Percentiles rank a stretch among this genome's conserved stretches.
Evolutionary conservation across 371 early-diverging fungal species (phyloP).

Genomic region (Mortierella sp.): DNA sequence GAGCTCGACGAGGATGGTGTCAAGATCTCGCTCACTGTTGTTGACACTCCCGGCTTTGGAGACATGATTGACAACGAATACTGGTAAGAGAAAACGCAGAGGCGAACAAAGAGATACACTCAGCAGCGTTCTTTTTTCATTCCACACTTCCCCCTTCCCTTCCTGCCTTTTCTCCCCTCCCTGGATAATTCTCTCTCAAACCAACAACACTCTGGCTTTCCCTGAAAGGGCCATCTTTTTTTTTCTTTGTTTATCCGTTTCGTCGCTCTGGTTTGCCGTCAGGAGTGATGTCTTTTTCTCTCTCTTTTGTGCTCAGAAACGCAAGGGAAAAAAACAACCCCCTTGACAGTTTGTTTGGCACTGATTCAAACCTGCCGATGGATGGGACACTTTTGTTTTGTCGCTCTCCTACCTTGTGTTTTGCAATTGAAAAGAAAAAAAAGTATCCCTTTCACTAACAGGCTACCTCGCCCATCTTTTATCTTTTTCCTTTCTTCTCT

Average conservation of each 20-base stretch:
- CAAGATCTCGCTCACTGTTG: conserved; percentile 87
- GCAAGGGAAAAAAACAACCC: neutral
- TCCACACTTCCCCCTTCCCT: neutral
- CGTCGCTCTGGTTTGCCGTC: neutral
- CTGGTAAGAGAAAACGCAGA: conserved; percentile 61
- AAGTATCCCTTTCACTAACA: neutral
- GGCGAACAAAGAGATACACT: neutral
- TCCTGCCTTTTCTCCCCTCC: neutral
- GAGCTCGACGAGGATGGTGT: conserved; percentile 98
- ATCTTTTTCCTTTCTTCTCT: neutral
- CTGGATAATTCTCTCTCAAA: neutral
- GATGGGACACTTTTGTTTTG: neutral
- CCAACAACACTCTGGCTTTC: neutral
- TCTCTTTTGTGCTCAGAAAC: conserved; percentile 7
- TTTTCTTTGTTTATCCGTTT: neutral
- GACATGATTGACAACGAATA: conserved; percentile 90
- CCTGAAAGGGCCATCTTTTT: neutral
- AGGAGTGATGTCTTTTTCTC: conserved; percentile 1
- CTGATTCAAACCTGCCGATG: conserved; percentile 4
- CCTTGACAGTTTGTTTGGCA: neutral
- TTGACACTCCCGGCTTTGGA: conserved; percentile 99
- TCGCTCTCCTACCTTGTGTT: neutral
- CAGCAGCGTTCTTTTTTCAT: neutral
- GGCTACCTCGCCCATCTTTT: neutral
- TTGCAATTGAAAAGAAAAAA: neutral